Percentiles rank a stretch among this genome's conserved stretches.
phyloP scores from a whole-genome alignment of 2,329 filamentous ascomycete genomes.

The Dothistroma septosporum region DNA sequence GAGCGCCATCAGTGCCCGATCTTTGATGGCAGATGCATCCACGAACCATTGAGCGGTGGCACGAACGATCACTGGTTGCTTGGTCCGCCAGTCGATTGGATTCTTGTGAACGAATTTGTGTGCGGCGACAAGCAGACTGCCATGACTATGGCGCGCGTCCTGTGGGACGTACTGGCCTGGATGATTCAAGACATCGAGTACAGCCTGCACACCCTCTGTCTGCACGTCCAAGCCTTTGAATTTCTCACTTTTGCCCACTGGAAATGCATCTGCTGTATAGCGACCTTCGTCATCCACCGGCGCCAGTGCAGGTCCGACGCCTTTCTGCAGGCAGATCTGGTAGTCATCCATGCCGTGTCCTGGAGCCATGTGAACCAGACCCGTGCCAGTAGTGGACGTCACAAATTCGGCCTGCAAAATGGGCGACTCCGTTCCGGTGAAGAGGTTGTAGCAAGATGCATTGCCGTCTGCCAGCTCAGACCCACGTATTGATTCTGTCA shows the following conservation, averaged over 20 bases:
- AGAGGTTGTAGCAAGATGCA: slow-evolving; percentile 29
- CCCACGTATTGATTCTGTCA: slow-evolving; percentile 59
- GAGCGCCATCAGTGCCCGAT: slow-evolving; percentile 65
- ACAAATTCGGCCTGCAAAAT: slow-evolving; percentile 86
- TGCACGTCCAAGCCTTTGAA: slow-evolving; percentile 72
- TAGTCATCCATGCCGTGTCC: slow-evolving; percentile 98
- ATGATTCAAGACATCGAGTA: slow-evolving; percentile 64
- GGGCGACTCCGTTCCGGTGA: slow-evolving; percentile 49
- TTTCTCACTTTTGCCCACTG: slow-evolving; percentile 50
- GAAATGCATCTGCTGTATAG: slow-evolving; percentile 77
- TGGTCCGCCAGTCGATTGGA: slow-evolving; percentile 96
- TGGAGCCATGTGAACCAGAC: slow-evolving; percentile 89
- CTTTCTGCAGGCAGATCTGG: slow-evolving; percentile 66
- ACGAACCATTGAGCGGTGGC: slow-evolving; percentile 98
- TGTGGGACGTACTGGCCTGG: slow-evolving; percentile 14
- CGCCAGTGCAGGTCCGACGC: slow-evolving; percentile 66
- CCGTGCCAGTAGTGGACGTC: slow-evolving; percentile 82
- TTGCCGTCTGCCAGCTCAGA: slow-evolving; percentile 55
- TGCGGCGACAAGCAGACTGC: slow-evolving; percentile 58
- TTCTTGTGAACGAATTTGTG: slow-evolving; percentile 85
- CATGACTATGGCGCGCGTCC: background rate
- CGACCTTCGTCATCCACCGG: slow-evolving; percentile 77
- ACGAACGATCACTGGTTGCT: slow-evolving; percentile 81
- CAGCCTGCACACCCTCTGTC: slow-evolving; percentile 62
- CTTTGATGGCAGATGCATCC: slow-evolving; percentile 79